phyloP scores from a whole-genome alignment of 495 filamentous ascomycete genomes.

The Bacidia rubella region DNA sequence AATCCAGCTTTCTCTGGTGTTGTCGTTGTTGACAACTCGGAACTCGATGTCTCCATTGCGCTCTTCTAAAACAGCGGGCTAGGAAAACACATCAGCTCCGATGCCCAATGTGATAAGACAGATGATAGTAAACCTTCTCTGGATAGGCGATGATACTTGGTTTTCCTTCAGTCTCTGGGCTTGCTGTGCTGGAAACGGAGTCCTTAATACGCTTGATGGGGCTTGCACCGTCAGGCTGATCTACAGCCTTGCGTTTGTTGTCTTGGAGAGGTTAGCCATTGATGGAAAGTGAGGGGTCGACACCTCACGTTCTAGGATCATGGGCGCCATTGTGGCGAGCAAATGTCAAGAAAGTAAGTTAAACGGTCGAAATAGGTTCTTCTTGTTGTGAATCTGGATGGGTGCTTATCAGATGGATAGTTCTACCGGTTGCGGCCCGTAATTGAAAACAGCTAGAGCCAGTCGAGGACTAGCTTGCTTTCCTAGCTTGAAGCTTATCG shows the following conservation, averaged over 20 bases:
- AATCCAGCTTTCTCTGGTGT: constrained; percentile 72
- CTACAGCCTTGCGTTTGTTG: constrained; percentile 65
- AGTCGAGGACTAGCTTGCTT: background rate
- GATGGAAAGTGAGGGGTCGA: background rate
- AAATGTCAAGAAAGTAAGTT: too few species aligned
- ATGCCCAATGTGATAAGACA: background rate
- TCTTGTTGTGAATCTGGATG: too few species aligned
- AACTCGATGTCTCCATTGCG: constrained; percentile 94
- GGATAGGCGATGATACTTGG: constrained; percentile 58
- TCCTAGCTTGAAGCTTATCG: background rate
- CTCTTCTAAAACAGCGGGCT: constrained; percentile 89
- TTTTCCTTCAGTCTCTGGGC: constrained; percentile 39
- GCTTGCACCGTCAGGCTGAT: constrained; percentile 42
- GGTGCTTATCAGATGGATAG: too few species aligned
- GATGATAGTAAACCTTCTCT: constrained; percentile 49
- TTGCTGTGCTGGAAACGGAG: constrained; percentile 33
- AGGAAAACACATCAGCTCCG: background rate
- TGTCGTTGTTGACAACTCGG: constrained; percentile 94
- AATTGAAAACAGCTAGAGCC: too few species aligned
- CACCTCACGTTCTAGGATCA: constrained; percentile 15
- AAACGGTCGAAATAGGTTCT: too few species aligned
- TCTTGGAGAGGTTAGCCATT: constrained; percentile 27
- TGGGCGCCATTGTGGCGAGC: constrained; percentile 17
- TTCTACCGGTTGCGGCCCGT: background rate
- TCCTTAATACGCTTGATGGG: constrained; percentile 50